Percentiles rank a stretch among this genome's conserved stretches.
These are phyloP conservation scores for Rhizopus stolonifer DNA, from an alignment of 371 early-diverging fungal species.

Conservation along the genomic window DNA sequence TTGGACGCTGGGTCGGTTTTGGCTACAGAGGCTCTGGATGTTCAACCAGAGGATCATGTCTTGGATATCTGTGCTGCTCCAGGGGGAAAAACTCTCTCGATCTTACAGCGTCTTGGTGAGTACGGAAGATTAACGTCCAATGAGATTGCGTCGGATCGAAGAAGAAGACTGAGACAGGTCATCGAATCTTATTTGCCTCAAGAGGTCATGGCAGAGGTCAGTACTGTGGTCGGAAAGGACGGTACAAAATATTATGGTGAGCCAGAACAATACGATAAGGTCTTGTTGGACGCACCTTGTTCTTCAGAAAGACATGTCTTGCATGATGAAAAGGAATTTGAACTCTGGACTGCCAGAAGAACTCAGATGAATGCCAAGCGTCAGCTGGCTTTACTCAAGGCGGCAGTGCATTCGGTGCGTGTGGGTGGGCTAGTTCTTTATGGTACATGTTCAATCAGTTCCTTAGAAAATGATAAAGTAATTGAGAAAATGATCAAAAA, in stretches of 20 bases:
- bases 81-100: slow-evolving; percentile 67
- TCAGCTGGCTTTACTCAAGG: slow-evolving; percentile 59
- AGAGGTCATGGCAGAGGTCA: slow-evolving; percentile 32
- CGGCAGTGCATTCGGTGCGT: slow-evolving; percentile 60
- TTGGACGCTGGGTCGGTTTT: slow-evolving; percentile 74
- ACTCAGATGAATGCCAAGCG: slow-evolving; percentile 51
- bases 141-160: slow-evolving; percentile 55
- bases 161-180: slow-evolving; percentile 53
- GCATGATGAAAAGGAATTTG: slow-evolving; percentile 53
- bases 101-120: slow-evolving; percentile 52
- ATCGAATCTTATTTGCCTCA: slow-evolving; percentile 59
- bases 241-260: slow-evolving; percentile 48
- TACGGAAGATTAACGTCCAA: slow-evolving; percentile 55
- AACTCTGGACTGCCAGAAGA: slow-evolving; percentile 52
- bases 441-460: slow-evolving; percentile 71
- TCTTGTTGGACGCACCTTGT: slow-evolving; percentile 81
- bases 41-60: slow-evolving; percentile 69
- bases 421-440: slow-evolving; percentile 68
- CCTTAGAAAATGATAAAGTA: slow-evolving; percentile 72
- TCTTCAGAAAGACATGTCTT: slow-evolving; percentile 72
- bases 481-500: slow-evolving; percentile 48
- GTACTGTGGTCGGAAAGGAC: slow-evolving; percentile 58
- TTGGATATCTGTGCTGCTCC: slow-evolving; percentile 82
- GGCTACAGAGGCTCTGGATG: slow-evolving; percentile 58
- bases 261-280: slow-evolving; percentile 58